Base-by-base conservation (phyloP, 768 basidiomycete genomes). In the Suillus hirtellus region DNA sequence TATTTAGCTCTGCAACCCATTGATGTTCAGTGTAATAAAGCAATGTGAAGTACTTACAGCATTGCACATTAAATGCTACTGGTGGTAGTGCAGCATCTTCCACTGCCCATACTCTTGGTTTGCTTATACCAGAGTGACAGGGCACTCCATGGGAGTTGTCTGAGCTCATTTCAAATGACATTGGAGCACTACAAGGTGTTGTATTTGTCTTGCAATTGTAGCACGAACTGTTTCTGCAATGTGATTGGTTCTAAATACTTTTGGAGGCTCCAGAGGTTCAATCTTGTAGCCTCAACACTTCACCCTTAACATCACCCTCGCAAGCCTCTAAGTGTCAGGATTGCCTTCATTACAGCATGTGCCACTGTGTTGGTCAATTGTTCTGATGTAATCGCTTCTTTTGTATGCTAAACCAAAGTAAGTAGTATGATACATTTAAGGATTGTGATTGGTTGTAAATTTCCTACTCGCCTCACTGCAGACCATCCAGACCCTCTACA, bases 1-100 rank as follows among this genome's bases (percentile, higher is more conserved):
- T 60, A 60, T 46, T 60, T 60, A 17, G 21, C 59, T 43, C 40
- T 35, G 14, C 24, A 14, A 46, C 59, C 59, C 59, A 60, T 60
- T 10, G 59, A n/a, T n/a, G 49, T 50, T 31, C 49, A 50, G 49
- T 52, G 14, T 31, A 31, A 31, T 2, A 31, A 31, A 15, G 50
- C 50, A 31, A 31, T 31, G 17, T 31, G 9, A 31, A 52, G 31
- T 19, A 34, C 50, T 31, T 31, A 52, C 17, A 10, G 11, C 31
- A 52, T 31, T 5, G 9, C 50, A 52, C 27, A 31, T 27, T 50
- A 27, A 52, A 19, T 17, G 31, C 50, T 52, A 52, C 50, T 31
- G 50, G 31, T 52, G 10, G 50, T 17, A 17, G 7, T 31, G 31
- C 27, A 31, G 50, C 50, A 34, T 52, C 17, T 31, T 52, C 10